Evolutionary conservation across 768 basidiomycete species (phyloP).

Genomic region (Boletus subcaerulescens): DNA sequence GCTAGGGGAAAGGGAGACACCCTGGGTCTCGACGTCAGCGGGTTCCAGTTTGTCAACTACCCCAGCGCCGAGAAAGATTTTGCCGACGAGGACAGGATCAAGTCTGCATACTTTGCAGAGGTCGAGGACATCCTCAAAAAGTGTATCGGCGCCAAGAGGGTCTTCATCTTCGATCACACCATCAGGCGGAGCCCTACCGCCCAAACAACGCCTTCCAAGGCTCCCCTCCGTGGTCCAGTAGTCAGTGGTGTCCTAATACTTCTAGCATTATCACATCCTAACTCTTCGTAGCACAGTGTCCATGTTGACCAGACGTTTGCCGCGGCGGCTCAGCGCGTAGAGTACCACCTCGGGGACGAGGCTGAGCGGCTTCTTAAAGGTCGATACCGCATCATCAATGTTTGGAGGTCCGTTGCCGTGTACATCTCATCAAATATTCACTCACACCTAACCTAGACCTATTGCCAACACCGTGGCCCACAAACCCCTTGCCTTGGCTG

Average conservation of each 20-base stretch:
- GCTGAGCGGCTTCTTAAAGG: conserved; percentile 40
- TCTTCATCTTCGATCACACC: conserved; percentile 47
- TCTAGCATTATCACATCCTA: not conserved
- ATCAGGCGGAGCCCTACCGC: conserved; percentile 29
- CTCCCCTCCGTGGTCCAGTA: conserved; percentile 30
- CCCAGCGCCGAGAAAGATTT: conserved; percentile 38
- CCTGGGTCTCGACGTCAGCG: conserved; percentile 38
- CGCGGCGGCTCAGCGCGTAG: conserved; percentile 37
- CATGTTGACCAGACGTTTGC: conserved; percentile 46
- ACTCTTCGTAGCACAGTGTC: conserved; percentile 31
- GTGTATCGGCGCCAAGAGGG: conserved; percentile 36
- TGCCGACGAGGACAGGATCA: conserved; percentile 37
- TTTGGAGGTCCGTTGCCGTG: conserved; percentile 35
- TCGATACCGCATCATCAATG: conserved; percentile 45
- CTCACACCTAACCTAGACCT: conserved; percentile 22
- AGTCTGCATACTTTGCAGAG: conserved; percentile 40
- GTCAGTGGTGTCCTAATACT: conserved; percentile 19
- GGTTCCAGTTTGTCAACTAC: conserved; percentile 40
- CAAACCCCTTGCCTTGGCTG: conserved; percentile 40
- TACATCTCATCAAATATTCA: not conserved
- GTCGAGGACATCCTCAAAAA: conserved; percentile 41
- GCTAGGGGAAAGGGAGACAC: conserved; percentile 30
- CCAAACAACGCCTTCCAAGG: not conserved
- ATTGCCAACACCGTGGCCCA: conserved; percentile 39
- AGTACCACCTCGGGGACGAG: conserved; percentile 37